These are phyloP conservation scores for Penicillium frequentans DNA, from an alignment of 2,329 filamentous ascomycete species.

Conservation along the genomic window DNA sequence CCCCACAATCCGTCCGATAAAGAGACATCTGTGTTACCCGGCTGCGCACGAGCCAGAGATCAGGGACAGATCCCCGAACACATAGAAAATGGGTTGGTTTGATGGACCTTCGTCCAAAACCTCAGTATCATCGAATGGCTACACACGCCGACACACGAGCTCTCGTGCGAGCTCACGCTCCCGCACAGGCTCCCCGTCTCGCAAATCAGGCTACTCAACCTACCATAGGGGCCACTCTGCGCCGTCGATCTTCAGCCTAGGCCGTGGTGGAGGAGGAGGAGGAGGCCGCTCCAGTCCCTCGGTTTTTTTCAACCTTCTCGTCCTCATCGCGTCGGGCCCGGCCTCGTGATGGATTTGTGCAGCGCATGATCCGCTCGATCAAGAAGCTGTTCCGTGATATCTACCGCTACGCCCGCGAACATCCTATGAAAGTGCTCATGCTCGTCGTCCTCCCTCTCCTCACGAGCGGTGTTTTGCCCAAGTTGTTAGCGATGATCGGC, in stretches of 20 bases:
- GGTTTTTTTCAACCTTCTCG: slow-evolving; percentile 60
- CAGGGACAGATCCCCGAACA: not conserved
- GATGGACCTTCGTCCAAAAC: slow-evolving; percentile 34
- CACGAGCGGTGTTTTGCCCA: slow-evolving; percentile 77
- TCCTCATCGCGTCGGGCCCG: slow-evolving; percentile 75
- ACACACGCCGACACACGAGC: slow-evolving; percentile 32
- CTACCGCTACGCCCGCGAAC: slow-evolving; percentile 74
- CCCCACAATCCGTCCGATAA: not conserved
- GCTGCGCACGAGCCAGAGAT: not conserved
- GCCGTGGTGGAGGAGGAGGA: slow-evolving; percentile 30
- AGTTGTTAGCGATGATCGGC: slow-evolving; percentile 75
- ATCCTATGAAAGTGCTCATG: slow-evolving; percentile 85
- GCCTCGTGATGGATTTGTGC: slow-evolving; percentile 75
- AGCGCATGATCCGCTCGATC: slow-evolving; percentile 71
- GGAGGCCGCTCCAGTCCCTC: slow-evolving; percentile 37
- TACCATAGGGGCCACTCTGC: slow-evolving; percentile 40
- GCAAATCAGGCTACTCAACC: slow-evolving; percentile 38
- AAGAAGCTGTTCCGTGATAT: slow-evolving; percentile 79
- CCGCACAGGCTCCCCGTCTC: slow-evolving; percentile 34
- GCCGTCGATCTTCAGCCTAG: slow-evolving; percentile 49
- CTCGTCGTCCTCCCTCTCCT: slow-evolving; percentile 84
- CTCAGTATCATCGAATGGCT: slow-evolving; percentile 30
- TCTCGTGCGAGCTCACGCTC: slow-evolving; percentile 26
- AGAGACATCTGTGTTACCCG: not conserved
- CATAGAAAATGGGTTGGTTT: slow-evolving; percentile 47